A percentile compares a stretch with the other conserved stretches of the same genome.
These are phyloP conservation scores for Cyberlindnera samutprakarnensis DNA, from an alignment of 805 yeast species.

Conservation along the genomic window DNA sequence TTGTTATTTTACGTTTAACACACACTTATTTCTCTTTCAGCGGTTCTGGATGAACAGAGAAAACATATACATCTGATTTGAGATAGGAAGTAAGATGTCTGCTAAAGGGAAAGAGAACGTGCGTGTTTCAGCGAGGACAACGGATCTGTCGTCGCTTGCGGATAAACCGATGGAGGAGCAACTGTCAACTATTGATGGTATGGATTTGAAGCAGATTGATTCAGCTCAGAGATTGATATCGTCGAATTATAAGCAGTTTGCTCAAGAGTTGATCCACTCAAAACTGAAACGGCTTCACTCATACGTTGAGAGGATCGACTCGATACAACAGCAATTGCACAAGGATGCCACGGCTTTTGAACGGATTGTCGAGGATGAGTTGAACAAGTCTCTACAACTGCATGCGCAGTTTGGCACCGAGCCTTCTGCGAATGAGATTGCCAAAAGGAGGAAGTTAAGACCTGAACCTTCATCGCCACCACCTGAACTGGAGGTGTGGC, in stretches of 20 bases:
- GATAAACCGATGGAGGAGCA: not conserved
- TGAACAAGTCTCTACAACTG: conserved; percentile 12
- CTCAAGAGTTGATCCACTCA: conserved; percentile 23
- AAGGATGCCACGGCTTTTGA: conserved; percentile 15
- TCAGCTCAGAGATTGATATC: conserved; percentile 21
- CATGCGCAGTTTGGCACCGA: conserved; percentile 12
- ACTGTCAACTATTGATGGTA: conserved; percentile 1
- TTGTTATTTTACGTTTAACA: too few relatives aligned
- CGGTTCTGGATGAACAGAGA: too few relatives aligned
- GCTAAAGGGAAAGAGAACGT: too few relatives aligned
- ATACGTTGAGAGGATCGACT: conserved; percentile 25
- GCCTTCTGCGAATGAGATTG: not conserved
- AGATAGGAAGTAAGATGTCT: too few relatives aligned
- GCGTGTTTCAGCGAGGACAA: too few relatives aligned
- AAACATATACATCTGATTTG: too few relatives aligned
- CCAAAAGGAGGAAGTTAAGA: conserved; percentile 4
- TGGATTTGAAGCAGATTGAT: conserved; percentile 17
- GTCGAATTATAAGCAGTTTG: conserved; percentile 24
- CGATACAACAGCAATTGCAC: conserved; percentile 19
- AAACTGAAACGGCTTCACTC: conserved; percentile 26
- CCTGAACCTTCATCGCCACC: conserved; percentile 9
- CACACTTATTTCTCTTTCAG: too few relatives aligned
- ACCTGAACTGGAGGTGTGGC: conserved; percentile 10
- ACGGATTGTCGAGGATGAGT: conserved; percentile 9
- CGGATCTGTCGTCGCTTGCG: too few relatives aligned